phyloP scores from a whole-genome alignment of 176 grass and related monocot species.

The Eragrostis nindensis region DNA sequence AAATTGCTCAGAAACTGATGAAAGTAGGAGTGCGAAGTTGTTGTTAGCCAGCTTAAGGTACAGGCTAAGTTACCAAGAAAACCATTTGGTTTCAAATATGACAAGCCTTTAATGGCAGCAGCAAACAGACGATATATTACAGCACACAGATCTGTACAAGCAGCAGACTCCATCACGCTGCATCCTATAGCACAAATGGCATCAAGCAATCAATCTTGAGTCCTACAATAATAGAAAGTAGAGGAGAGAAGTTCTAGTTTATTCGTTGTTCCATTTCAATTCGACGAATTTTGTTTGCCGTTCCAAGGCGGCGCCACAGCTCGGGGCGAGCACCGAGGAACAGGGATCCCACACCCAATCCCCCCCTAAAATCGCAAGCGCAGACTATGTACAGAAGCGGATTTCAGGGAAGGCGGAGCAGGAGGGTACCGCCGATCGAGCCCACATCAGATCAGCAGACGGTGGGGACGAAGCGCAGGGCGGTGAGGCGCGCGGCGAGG shows the following conservation, averaged over 20 bases:
- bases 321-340: neutral
- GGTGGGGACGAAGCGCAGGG: conserved; percentile 47
- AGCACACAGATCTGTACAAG: conserved; percentile 10
- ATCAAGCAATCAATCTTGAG: conserved; percentile 20
- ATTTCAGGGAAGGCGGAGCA: conserved; percentile 11
- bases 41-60: too few relatives aligned
- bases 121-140: neutral
- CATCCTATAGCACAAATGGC: conserved; percentile 15
- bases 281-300: conserved; percentile 46
- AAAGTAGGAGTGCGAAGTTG: neutral
- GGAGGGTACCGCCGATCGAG: neutral
- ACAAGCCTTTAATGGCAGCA: neutral
- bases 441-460: conserved; percentile 50
- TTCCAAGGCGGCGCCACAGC: neutral
- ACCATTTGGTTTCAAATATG: neutral
- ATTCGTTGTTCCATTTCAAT: conserved; percentile 35
- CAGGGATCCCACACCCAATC: neutral
- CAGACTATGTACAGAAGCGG: conserved; percentile 39
- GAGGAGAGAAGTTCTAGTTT: neutral
- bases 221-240: conserved; percentile 11
- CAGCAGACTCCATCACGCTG: conserved; percentile 3
- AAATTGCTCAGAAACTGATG: neutral
- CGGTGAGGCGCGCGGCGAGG: conserved; percentile 37
- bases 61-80: neutral
- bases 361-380: conserved; percentile 1